phyloP scores from a whole-genome alignment of 768 basidiomycete genomes.

The Rhizopogon sp. region DNA sequence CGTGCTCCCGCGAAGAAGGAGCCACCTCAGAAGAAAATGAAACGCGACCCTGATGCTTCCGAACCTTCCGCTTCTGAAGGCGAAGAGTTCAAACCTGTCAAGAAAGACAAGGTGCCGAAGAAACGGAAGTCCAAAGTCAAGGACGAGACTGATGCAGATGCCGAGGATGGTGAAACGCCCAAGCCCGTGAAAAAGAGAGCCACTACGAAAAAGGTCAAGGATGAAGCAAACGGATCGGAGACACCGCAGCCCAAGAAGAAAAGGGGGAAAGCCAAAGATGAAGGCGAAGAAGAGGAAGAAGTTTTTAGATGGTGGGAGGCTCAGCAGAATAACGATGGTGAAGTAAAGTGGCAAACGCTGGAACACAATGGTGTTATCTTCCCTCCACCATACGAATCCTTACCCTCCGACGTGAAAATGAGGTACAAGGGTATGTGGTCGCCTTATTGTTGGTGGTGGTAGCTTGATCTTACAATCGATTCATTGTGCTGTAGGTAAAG shows the following conservation, averaged over 20 bases:
- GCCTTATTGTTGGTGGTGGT: neutral
- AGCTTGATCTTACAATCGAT: neutral
- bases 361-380: conserved; percentile 94
- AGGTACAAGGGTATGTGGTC: conserved; percentile 77
- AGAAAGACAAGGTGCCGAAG: conserved; percentile 19
- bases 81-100: conserved; percentile 26
- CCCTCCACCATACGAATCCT: conserved; percentile 87
- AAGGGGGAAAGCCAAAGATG: conserved; percentile 53
- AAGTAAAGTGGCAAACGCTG: conserved; percentile 91
- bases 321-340: conserved; percentile 64
- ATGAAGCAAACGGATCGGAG: conserved; percentile 44
- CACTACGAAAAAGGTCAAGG: conserved; percentile 49
- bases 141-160: conserved; percentile 46
- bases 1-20: conserved; percentile 39
- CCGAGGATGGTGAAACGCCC: conserved; percentile 44
- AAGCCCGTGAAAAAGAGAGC: conserved; percentile 41
- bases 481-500: conserved; percentile 52
- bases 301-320: conserved; percentile 87
- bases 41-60: conserved; percentile 31
- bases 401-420: conserved; percentile 86
- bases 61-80: conserved; percentile 28
- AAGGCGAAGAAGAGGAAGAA: conserved; percentile 63
- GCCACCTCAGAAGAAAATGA: conserved; percentile 64
- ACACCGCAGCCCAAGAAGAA: conserved; percentile 48
- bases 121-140: conserved; percentile 43